Conservation (phyloP, 768 basidiomycete species). For the button mushroom (Agaricus bisporus) region DNA sequence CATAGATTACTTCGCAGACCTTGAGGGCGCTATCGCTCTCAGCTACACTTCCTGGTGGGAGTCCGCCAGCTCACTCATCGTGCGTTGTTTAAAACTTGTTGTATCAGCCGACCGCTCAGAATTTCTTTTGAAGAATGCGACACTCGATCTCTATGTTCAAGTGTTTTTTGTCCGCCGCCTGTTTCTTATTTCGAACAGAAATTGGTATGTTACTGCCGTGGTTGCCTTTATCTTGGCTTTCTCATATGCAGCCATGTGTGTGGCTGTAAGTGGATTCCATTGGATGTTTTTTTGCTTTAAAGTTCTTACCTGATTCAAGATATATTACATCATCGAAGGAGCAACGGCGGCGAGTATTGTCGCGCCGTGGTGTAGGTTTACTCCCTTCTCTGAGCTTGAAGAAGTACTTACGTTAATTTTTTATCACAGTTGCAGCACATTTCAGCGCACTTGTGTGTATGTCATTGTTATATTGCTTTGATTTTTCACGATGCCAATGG, state of each 20-base stretch:
- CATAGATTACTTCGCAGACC: constrained; percentile 22
- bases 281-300: background rate
- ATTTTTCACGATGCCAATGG: background rate
- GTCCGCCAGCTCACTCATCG: constrained; percentile 24
- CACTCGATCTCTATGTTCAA: constrained; percentile 28
- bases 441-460: constrained; percentile 7
- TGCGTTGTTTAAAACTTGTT: constrained; percentile 5
- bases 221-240: constrained; percentile 21
- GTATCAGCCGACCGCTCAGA: background rate
- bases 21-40: constrained; percentile 23
- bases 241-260: constrained; percentile 21
- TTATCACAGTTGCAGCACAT: constrained; percentile 4
- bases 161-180: constrained; percentile 26
- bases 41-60: constrained; percentile 29
- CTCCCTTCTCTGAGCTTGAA: background rate
- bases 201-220: constrained; percentile 18
- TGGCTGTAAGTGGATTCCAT: constrained; percentile 18
- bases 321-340: constrained; percentile 22
- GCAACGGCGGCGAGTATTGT: constrained; percentile 13
- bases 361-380: constrained; percentile 23
- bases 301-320: constrained; percentile 12
- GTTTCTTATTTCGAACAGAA: constrained; percentile 21
- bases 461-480: background rate
- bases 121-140: constrained; percentile 20
- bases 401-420: background rate